A percentile compares a stretch with the other conserved stretches of the same genome.
Conservation (phyloP, 2,329 filamentous ascomycete genomes). For the Fusarium pseudocircinatum region DNA sequence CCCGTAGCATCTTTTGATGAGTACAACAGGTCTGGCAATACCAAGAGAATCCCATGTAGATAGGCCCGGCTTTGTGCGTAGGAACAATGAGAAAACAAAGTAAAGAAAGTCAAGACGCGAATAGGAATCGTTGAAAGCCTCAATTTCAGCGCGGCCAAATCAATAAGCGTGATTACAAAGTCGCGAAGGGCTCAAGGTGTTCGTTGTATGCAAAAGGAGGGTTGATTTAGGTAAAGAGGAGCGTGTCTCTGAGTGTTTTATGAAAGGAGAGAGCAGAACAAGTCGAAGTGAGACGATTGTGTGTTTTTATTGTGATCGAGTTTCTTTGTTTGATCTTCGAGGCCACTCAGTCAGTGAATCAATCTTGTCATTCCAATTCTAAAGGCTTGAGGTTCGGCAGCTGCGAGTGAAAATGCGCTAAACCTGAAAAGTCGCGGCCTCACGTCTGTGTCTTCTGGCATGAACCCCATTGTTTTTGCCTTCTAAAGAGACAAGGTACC, state of each 20-base stretch:
- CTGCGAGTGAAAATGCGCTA: background rate
- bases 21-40: background rate
- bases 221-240: background rate
- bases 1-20: background rate
- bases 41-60: background rate
- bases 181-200: background rate
- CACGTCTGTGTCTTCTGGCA: background rate
- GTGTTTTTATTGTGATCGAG: background rate
- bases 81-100: background rate
- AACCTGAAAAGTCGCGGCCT: background rate
- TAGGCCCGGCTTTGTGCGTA: background rate
- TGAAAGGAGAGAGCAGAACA: background rate
- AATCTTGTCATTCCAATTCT: background rate
- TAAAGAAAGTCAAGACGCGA: background rate
- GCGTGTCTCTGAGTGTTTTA: background rate
- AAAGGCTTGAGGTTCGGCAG: background rate
- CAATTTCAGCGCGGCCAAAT: background rate
- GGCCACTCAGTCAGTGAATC: background rate
- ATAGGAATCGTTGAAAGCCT: background rate
- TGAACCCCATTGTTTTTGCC: background rate
- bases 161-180: background rate
- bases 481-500: no score
- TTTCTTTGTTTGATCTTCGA: slow-evolving; percentile 11
- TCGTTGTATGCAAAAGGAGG: background rate
- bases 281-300: background rate